Base-by-base conservation (phyloP, 2,329 filamentous ascomycete species). In the Gnomoniopsis smithogilvyi region DNA sequence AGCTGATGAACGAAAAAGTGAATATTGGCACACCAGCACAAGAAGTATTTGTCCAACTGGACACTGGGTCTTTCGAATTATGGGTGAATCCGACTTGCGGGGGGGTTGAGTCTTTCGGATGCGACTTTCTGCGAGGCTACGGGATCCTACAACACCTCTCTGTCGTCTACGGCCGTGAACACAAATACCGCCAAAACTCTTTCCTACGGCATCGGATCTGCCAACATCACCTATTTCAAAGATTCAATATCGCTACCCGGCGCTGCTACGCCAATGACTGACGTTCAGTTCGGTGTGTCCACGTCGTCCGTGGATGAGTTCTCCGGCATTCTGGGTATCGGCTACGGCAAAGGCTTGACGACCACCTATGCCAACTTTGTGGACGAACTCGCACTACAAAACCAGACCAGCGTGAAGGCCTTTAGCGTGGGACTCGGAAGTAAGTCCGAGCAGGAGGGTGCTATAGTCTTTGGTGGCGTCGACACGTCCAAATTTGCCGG, bases 251-350 rank as follows among this genome's bases (percentile, higher is more conserved):
- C 69, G 11, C 73, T 83, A 22, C 69, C 73, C 7, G 73, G 74
- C 48, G 74, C 73, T 38, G 62, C 71, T 11, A 65, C 76, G 2
- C 75, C 76, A 11, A 69, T 86, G 17, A 67, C 75, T 19, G 69
- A 74, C n/a, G 78, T 88, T 54, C 83, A 87, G 66, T 88, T 90
- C 62, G 87, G 87, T 62, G 81, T 89, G 41, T 87, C 86, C n/a
- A 80, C 79, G 43, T 65, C 68, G 14, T 77, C 76, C 6, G 61
- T 69, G 15, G 75, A 81, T 61, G 76, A 81, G 62, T 81, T 80
- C 59, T 74, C 79, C 0, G 81, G 81, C 41, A 91, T 95, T 50
- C 72, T 96, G 21, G 91, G 91, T 22, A 87, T 95, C 58, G 91
- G 91, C 24, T 91, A 91, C 69, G 78, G 84, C 3, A 51, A 72